A percentile compares a stretch with the other conserved stretches of the same genome.
These are phyloP conservation scores for Pleurotus tuber-regium DNA, from an alignment of 768 basidiomycete genomes.

Conservation along the genomic window DNA sequence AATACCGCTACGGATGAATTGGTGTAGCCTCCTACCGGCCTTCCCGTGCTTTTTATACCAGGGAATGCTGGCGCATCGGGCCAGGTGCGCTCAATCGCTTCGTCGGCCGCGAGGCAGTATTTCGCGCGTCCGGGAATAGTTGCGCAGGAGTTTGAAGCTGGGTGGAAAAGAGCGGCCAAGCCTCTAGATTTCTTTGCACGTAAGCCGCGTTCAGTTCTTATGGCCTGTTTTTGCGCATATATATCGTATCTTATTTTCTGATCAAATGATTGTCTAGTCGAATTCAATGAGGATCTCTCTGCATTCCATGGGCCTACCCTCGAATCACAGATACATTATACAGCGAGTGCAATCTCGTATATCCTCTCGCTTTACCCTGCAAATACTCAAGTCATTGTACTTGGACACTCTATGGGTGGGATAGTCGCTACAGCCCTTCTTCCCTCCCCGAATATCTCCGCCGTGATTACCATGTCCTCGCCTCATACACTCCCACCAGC, in stretches of 20 bases:
- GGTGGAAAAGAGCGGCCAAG: constrained; percentile 31
- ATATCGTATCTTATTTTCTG: background rate
- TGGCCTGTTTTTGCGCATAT: background rate
- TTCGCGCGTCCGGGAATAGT: constrained; percentile 58
- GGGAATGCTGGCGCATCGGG: constrained; percentile 95
- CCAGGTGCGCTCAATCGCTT: constrained; percentile 94
- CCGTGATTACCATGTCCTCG: constrained; percentile 94
- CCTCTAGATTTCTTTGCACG: constrained; percentile 87
- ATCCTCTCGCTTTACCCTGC: constrained; percentile 76
- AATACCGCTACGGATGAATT: too few species aligned
- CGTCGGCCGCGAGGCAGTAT: constrained; percentile 82
- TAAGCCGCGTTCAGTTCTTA: constrained; percentile 37
- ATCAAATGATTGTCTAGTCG: constrained; percentile 47
- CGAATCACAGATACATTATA: constrained; percentile 75
- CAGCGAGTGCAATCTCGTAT: constrained; percentile 66
- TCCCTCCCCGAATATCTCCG: constrained; percentile 61
- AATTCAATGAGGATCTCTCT: constrained; percentile 96
- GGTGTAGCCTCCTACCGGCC: constrained; percentile 40
- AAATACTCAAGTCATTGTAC: constrained; percentile 63
- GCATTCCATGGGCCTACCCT: constrained; percentile 93
- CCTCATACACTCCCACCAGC: constrained; percentile 89
- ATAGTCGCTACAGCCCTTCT: constrained; percentile 82
- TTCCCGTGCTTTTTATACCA: constrained; percentile 94
- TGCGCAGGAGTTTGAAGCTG: constrained; percentile 49
- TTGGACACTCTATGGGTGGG: constrained; percentile 99